Percentiles rank a stretch among this genome's conserved stretches.
Evolutionary conservation across 176 grass and related monocot genomes (phyloP).

Genomic region (Alloteropsis semialata): DNA sequence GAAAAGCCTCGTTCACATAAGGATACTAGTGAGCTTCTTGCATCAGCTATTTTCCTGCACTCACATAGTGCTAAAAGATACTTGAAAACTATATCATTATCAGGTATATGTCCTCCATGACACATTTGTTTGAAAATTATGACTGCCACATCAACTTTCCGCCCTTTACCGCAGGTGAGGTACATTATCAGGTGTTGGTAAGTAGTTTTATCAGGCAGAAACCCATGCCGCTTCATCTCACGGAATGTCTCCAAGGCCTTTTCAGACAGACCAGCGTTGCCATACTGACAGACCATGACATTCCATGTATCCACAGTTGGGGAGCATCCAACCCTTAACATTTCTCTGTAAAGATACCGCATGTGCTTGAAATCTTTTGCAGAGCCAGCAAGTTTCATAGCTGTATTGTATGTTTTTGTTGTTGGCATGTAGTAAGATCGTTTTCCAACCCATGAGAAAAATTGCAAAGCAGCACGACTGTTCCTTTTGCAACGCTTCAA

Average conservation of each 20-base stretch:
- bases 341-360: slow-evolving; percentile 77
- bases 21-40: slow-evolving; percentile 45
- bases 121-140: slow-evolving; percentile 80
- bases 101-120: slow-evolving; percentile 47
- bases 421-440: slow-evolving; percentile 49
- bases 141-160: slow-evolving; percentile 59
- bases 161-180: slow-evolving; percentile 64
- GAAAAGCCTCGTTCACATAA: slow-evolving; percentile 67
- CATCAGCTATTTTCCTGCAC: slow-evolving; percentile 51
- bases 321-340: slow-evolving; percentile 51
- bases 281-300: slow-evolving; percentile 79
- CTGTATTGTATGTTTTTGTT: slow-evolving; percentile 66
- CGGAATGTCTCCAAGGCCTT: slow-evolving; percentile 60
- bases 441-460: slow-evolving; percentile 71
- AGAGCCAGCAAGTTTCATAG: slow-evolving; percentile 79
- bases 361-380: slow-evolving; percentile 91
- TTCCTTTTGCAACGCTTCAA: slow-evolving; percentile 56
- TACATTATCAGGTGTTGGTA: slow-evolving; percentile 73
- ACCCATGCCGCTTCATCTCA: slow-evolving; percentile 58
- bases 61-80: slow-evolving; percentile 79
- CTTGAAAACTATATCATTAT: slow-evolving; percentile 44
- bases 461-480: slow-evolving; percentile 58
- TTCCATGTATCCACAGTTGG: slow-evolving; percentile 76
- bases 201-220: slow-evolving; percentile 56
- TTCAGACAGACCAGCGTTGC: slow-evolving; percentile 76